A percentile compares a stretch with the other conserved stretches of the same genome.
phyloP scores from a whole-genome alignment of 352 stramenopile species.

The Phytophthora lateralis region DNA sequence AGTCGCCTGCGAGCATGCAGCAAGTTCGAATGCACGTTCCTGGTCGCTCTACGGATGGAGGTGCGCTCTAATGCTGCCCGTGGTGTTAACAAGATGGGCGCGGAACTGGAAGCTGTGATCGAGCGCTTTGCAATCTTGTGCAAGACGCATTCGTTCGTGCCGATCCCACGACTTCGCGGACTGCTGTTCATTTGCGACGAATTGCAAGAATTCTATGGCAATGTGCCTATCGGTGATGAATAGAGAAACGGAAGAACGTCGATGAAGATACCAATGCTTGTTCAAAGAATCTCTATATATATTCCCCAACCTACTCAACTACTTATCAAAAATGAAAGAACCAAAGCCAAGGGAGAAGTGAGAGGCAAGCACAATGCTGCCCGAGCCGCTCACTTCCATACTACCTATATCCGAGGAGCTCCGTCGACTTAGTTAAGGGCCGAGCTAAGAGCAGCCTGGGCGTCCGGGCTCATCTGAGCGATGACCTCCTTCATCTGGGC shows the following conservation, averaged over 20 bases:
- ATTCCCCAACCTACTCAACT: constrained; percentile 37
- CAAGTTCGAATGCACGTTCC: constrained; percentile 78
- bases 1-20: constrained; percentile 59
- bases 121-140: constrained; percentile 68
- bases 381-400: constrained; percentile 7
- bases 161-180: constrained; percentile 55
- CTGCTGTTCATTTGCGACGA: constrained; percentile 69
- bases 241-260: not conserved
- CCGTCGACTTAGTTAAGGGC: constrained; percentile 48
- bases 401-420: constrained; percentile 24
- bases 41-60: constrained; percentile 70
- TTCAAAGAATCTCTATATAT: constrained; percentile 40
- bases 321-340: constrained; percentile 39
- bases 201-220: no score
- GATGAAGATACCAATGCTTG: not conserved
- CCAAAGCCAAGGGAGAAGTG: constrained; percentile 12
- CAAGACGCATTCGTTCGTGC: constrained; percentile 68
- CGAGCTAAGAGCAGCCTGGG: constrained; percentile 68
- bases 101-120: constrained; percentile 64
- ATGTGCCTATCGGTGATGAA: no score
- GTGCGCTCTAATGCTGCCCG: constrained; percentile 42
- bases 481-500: constrained; percentile 84
- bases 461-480: constrained; percentile 71
- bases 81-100: constrained; percentile 35
- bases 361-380: constrained; percentile 2